Evolutionary conservation across 352 stramenopile genomes (phyloP).

Genomic region (Phytophthora melonis): DNA sequence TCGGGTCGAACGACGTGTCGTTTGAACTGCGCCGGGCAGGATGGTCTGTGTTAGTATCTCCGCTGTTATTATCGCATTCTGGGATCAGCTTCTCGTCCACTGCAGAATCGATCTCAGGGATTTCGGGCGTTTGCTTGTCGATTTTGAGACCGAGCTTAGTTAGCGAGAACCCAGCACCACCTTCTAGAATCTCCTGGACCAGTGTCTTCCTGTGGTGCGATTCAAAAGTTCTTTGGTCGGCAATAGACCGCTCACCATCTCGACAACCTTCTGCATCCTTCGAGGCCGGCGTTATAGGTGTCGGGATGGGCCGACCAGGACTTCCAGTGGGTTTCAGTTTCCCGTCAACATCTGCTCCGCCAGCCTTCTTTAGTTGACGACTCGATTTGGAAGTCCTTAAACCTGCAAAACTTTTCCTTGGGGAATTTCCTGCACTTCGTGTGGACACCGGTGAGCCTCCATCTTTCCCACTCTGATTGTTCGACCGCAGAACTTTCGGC

Average conservation of each 20-base stretch:
- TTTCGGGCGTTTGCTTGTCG: neutral
- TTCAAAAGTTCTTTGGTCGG: neutral
- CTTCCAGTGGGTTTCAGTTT: slow-evolving; percentile 2
- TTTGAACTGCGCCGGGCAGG: neutral
- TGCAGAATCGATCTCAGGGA: neutral
- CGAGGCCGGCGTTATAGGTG: neutral
- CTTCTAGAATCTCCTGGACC: slow-evolving; percentile 31
- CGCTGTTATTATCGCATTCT: slow-evolving; percentile 22
- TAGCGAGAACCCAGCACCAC: neutral
- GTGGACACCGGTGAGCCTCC: slow-evolving; percentile 3
- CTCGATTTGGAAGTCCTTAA: slow-evolving; percentile 16
- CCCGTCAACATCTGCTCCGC: neutral
- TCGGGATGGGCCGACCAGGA: neutral
- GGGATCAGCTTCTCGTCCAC: neutral
- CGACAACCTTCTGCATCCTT: neutral
- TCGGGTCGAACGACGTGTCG: neutral
- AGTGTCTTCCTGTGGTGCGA: slow-evolving; percentile 25
- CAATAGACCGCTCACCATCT: neutral
- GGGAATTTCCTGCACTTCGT: slow-evolving; percentile 14
- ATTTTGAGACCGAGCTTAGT: slow-evolving; percentile 20
- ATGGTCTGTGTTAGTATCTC: neutral
- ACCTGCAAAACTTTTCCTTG: slow-evolving; percentile 15
- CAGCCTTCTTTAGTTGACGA: slow-evolving; percentile 23
- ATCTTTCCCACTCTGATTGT: slow-evolving; percentile 12
- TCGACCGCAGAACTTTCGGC: neutral